phyloP scores from a whole-genome alignment of 331 rosid species.

The Cydonia oblonga region DNA sequence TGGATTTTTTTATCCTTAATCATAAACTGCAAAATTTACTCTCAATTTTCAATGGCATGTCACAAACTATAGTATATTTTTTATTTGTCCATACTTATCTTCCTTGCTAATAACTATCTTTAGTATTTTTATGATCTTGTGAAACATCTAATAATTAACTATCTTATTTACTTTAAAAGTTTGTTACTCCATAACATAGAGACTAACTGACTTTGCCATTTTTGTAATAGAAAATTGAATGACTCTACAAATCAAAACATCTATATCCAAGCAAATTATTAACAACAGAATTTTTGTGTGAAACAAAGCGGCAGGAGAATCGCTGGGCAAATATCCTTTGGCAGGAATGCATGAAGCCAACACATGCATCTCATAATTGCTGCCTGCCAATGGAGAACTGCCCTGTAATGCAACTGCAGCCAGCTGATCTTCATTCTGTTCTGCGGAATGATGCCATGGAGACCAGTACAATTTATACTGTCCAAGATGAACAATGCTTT shows the following conservation, averaged over 20 bases:
- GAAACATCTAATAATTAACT: background rate
- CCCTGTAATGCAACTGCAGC: constrained; percentile 19
- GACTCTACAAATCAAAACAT: background rate
- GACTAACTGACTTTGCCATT: background rate
- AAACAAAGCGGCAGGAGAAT: constrained; percentile 20
- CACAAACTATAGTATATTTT: background rate
- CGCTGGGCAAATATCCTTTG: constrained; percentile 60
- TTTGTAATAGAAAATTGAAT: background rate
- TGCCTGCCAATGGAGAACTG: constrained; percentile 15
- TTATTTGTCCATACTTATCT: background rate
- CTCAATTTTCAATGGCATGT: background rate
- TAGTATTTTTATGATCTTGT: background rate
- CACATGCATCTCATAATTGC: background rate
- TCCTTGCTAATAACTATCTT: background rate
- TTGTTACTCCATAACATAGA: background rate
- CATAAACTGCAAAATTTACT: background rate
- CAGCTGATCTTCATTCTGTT: background rate
- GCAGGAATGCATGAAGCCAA: constrained; percentile 16
- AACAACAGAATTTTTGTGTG: background rate
- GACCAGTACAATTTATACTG: background rate
- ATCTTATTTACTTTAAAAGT: no score
- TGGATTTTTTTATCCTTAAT: background rate
- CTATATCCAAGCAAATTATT: background rate
- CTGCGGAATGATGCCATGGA: background rate
- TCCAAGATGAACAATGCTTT: constrained; percentile 2